A percentile compares a stretch with the other conserved stretches of the same genome.
Evolutionary conservation across 345 rosid species (phyloP).

Genomic region (Linum usitatissimum): DNA sequence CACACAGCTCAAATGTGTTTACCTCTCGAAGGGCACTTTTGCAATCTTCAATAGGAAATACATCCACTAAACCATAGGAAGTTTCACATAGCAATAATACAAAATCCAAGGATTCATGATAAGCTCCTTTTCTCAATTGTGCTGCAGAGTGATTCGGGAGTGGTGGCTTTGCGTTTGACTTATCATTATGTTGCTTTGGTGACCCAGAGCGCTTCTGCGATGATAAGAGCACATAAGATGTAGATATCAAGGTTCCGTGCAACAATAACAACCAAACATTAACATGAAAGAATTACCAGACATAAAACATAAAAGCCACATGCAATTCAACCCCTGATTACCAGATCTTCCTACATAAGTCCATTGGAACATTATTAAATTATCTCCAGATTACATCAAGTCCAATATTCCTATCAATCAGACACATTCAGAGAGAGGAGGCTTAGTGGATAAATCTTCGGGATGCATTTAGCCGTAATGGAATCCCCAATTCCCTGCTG

Average conservation of each 20-base stretch:
- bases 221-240: slow-evolving; percentile 8
- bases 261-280: background rate
- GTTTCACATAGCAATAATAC: slow-evolving; percentile 84
- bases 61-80: slow-evolving; percentile 90
- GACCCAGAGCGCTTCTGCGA: slow-evolving; percentile 78
- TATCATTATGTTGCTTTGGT: slow-evolving; percentile 67
- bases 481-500: background rate
- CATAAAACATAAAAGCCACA: background rate
- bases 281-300: background rate
- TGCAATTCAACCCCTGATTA: background rate
- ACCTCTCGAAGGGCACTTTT: slow-evolving; percentile 94
- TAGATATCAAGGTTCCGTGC: background rate
- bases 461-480: background rate
- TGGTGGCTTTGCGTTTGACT: slow-evolving; percentile 64
- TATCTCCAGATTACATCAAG: background rate
- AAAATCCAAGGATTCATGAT: slow-evolving; percentile 90
- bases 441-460: background rate
- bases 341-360: background rate
- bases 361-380: background rate
- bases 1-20: slow-evolving; percentile 14
- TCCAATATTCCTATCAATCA: background rate
- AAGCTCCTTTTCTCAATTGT: slow-evolving; percentile 82
- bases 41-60: slow-evolving; percentile 95
- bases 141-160: slow-evolving; percentile 58
- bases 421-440: background rate